Conservation (phyloP, 2,329 filamentous ascomycete genomes). For the Juglanconis sp. region DNA sequence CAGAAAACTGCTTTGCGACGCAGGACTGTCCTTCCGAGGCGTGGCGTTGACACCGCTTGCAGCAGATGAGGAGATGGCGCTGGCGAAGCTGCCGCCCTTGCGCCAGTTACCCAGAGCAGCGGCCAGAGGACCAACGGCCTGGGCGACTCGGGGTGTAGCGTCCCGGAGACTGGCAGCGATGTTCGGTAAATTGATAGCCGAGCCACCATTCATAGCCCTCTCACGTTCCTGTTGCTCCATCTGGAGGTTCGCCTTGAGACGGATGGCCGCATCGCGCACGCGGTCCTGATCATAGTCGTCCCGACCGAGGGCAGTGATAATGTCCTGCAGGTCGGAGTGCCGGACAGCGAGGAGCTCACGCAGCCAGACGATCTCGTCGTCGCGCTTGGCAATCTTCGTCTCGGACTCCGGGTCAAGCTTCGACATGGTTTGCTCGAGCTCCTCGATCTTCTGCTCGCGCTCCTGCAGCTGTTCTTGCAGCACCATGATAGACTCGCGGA, state of each 20-base stretch:
- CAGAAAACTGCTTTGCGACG: constrained; percentile 59
- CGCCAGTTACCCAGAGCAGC: constrained; percentile 98
- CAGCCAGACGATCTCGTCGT: constrained; percentile 92
- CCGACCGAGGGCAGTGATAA: constrained; percentile 74
- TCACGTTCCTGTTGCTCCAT: constrained; percentile 98
- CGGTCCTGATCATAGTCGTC: constrained; percentile 73
- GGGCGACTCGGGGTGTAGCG: constrained; percentile 76
- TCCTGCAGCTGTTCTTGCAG: constrained; percentile 95
- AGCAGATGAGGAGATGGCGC: constrained; percentile 41
- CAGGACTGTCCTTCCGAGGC: constrained; percentile 55
- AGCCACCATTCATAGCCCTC: constrained; percentile 70
- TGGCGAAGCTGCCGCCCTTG: constrained; percentile 58
- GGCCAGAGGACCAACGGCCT: constrained; percentile 72
- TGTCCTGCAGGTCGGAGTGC: constrained; percentile 86
- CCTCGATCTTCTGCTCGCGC: constrained; percentile 85
- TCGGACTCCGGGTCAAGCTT: constrained; percentile 73
- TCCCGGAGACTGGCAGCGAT: constrained; percentile 74
- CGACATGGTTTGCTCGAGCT: constrained; percentile 70
- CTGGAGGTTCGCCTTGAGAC: constrained; percentile 88
- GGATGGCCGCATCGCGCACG: constrained; percentile 87
- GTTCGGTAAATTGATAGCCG: constrained; percentile 66
- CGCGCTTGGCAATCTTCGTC: constrained; percentile 81
- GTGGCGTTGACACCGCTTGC: constrained; percentile 42
- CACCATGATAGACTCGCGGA: constrained; percentile 93
- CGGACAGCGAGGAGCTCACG: constrained; percentile 89